phyloP scores from a whole-genome alignment of 768 basidiomycete genomes.

The Kondoa malvinella region DNA sequence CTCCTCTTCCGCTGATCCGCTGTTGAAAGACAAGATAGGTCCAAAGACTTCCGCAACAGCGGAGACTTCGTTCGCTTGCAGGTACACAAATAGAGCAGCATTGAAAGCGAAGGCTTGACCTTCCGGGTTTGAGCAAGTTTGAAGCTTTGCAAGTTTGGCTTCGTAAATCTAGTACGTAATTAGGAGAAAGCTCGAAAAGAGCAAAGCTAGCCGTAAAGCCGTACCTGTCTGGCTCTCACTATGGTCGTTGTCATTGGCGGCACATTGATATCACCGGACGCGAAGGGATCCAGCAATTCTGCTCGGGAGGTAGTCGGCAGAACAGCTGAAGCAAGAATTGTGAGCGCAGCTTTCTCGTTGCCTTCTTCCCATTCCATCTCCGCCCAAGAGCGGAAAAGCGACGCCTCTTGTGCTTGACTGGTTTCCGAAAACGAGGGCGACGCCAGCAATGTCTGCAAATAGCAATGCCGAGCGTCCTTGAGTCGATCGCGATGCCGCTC shows the following conservation, averaged over 20 bases:
- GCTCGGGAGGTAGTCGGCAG: slow-evolving; percentile 8
- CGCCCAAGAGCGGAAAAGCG: slow-evolving; percentile 33
- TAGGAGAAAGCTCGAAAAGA: slow-evolving; percentile 14
- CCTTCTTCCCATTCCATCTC: slow-evolving; percentile 33
- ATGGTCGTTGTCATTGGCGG: background rate
- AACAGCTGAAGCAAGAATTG: slow-evolving; percentile 15
- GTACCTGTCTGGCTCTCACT: slow-evolving; percentile 13
- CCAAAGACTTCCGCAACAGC: slow-evolving; percentile 23
- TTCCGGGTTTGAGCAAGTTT: background rate
- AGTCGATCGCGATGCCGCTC: slow-evolving; percentile 31
- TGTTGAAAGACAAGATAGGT: slow-evolving; percentile 15
- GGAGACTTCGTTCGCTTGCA: slow-evolving; percentile 24
- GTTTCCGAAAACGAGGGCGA: slow-evolving; percentile 21
- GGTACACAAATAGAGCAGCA: slow-evolving; percentile 27
- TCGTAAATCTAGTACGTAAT: slow-evolving; percentile 21
- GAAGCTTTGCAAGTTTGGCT: background rate
- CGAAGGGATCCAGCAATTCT: slow-evolving; percentile 5
- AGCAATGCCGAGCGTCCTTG: slow-evolving; percentile 33
- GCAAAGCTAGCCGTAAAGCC: no score
- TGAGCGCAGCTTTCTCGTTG: slow-evolving; percentile 10
- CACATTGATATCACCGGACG: background rate
- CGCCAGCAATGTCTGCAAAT: slow-evolving; percentile 31
- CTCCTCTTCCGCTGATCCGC: slow-evolving; percentile 28
- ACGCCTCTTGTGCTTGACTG: slow-evolving; percentile 22
- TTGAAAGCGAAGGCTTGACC: background rate